A percentile compares a stretch with the other conserved stretches of the same genome.
Conservation (phyloP, 2,329 filamentous ascomycete genomes). For the Xylariaceae sp. region DNA sequence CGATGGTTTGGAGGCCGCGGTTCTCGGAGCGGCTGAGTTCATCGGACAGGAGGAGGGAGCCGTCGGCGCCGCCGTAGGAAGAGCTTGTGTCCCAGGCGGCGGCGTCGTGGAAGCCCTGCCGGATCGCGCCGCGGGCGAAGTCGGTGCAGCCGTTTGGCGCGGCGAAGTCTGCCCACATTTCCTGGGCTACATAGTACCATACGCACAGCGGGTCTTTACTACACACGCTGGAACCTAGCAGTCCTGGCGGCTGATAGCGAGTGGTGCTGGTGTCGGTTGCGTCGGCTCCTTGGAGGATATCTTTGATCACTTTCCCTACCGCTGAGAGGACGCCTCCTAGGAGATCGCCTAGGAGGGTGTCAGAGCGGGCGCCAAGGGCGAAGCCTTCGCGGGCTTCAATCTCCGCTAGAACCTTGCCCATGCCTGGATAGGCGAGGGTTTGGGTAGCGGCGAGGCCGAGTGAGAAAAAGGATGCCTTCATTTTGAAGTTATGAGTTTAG, state of each 20-base stretch:
- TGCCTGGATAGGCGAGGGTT: slow-evolving; percentile 27
- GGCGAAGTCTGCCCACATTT: slow-evolving; percentile 36
- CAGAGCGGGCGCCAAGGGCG: slow-evolving; percentile 20
- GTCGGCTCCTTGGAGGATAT: slow-evolving; percentile 23
- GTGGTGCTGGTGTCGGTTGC: slow-evolving; percentile 10
- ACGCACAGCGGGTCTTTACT: slow-evolving; percentile 35
- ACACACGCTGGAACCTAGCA: slow-evolving; percentile 26
- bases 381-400: slow-evolving; percentile 25
- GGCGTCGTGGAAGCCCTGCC: slow-evolving; percentile 46
- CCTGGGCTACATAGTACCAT: slow-evolving; percentile 39
- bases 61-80: slow-evolving; percentile 42
- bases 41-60: slow-evolving; percentile 42
- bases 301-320: slow-evolving; percentile 23
- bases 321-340: slow-evolving; percentile 7
- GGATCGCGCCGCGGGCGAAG: slow-evolving; percentile 42
- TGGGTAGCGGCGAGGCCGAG: slow-evolving; percentile 15
- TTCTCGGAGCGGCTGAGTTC: slow-evolving; percentile 42
- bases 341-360: slow-evolving; percentile 26
- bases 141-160: slow-evolving; percentile 36
- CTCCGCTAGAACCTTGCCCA: slow-evolving; percentile 25
- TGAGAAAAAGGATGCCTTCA: slow-evolving; percentile 23
- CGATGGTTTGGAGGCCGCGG: slow-evolving; percentile 43
- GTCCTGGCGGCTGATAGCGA: slow-evolving; percentile 24
- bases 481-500: slow-evolving; percentile 1
- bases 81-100: slow-evolving; percentile 40